phyloP scores from a whole-genome alignment of 805 yeast genomes.

The Kazachstania psychrophila region DNA sequence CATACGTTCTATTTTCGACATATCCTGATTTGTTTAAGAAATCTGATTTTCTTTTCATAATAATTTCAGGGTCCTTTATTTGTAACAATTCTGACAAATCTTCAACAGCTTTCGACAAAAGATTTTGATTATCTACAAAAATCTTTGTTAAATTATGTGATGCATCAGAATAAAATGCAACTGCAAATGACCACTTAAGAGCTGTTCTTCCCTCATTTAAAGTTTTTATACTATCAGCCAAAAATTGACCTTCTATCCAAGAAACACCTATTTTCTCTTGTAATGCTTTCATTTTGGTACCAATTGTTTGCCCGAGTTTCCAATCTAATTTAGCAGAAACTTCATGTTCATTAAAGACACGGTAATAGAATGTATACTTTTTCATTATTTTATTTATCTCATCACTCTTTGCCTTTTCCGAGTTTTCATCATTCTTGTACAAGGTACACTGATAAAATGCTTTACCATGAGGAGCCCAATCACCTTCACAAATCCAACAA shows the following conservation, averaged over 20 bases:
- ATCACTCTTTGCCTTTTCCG: constrained; percentile 17
- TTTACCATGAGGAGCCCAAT: constrained; percentile 64
- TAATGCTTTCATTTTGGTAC: constrained; percentile 49
- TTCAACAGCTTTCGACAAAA: constrained; percentile 58
- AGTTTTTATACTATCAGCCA: constrained; percentile 60
- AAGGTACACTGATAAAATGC: constrained; percentile 60
- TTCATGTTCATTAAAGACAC: constrained; percentile 67
- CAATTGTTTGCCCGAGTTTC: constrained; percentile 52
- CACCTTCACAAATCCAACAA: constrained; percentile 86
- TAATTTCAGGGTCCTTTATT: constrained; percentile 30
- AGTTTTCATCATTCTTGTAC: constrained; percentile 37
- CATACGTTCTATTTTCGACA: constrained; percentile 31
- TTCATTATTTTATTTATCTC: constrained; percentile 35
- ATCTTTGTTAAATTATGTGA: constrained; percentile 46
- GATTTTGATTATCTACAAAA: constrained; percentile 63
- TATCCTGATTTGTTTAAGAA: constrained; percentile 32
- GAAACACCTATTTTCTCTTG: constrained; percentile 60
- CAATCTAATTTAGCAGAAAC: constrained; percentile 66
- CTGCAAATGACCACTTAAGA: constrained; percentile 85
- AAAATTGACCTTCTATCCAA: constrained; percentile 83
- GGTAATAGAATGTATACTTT: constrained; percentile 66
- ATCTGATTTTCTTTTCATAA: constrained; percentile 30
- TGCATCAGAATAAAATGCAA: constrained; percentile 55
- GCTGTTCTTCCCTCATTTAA: constrained; percentile 63
- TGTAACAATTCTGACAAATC: constrained; percentile 52